These are phyloP conservation scores for Guyanaporus albipodus DNA, from an alignment of 768 basidiomycete species.

Conservation along the genomic window DNA sequence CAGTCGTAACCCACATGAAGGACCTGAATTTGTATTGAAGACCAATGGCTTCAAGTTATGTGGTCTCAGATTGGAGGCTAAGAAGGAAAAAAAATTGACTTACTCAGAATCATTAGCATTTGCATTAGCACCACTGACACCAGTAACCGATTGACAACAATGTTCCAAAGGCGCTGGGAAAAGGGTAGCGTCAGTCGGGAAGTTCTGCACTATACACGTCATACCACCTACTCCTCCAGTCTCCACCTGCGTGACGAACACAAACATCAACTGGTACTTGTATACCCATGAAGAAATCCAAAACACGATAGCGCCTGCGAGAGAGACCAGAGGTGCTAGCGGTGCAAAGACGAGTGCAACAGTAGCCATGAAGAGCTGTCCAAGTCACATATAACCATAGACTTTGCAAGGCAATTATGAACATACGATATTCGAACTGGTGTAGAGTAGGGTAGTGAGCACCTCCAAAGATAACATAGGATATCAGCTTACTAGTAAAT, in stretches of 20 bases:
- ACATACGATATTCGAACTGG: constrained; percentile 56
- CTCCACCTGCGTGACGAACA: constrained; percentile 84
- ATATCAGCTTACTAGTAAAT: constrained; percentile 66
- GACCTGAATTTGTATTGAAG: constrained; percentile 71
- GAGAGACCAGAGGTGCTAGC: constrained; percentile 82
- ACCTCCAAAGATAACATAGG: neutral
- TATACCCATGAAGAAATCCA: constrained; percentile 87
- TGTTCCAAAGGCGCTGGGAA: constrained; percentile 83
- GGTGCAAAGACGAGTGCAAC: constrained; percentile 94
- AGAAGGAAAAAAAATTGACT: constrained; percentile 29
- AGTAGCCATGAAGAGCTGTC: constrained; percentile 82
- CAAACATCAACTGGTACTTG: constrained; percentile 98
- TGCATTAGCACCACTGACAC: constrained; percentile 85
- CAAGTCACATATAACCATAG: constrained; percentile 6
- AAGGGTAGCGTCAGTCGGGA: neutral
- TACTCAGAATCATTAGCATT: constrained; percentile 79
- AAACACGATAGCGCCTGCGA: constrained; percentile 80
- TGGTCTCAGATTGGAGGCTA: neutral
- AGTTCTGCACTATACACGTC: neutral
- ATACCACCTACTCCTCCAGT: constrained; percentile 75
- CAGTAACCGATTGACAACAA: constrained; percentile 85
- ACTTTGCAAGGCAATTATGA: neutral
- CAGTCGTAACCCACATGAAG: constrained; percentile 76
- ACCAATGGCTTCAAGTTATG: constrained; percentile 61
- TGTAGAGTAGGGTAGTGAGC: constrained; percentile 2